Evolutionary conservation across 164 flowering plant genomes (phyloP), one percentile per base, ranked within the genome.

Genomic region (Liriodendron chinense): DNA sequence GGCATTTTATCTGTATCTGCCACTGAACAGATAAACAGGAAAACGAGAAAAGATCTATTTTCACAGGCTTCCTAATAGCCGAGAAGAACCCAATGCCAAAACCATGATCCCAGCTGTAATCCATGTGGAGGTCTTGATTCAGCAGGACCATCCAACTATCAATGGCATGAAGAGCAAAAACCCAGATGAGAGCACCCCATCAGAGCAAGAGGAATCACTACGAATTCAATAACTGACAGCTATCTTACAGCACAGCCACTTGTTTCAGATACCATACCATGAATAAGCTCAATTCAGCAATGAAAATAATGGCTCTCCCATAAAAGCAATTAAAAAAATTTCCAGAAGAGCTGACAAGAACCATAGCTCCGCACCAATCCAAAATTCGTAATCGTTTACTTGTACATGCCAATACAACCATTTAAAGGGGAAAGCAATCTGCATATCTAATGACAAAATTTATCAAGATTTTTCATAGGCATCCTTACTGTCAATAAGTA

Each of bases 71-170:
- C 80, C 57, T 53, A 70, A 50, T 9, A 70, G 49, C 61, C 47
- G 56, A 24, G 13, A 24, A 24, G 74, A 43, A 76, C 28, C 64
- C 18, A 76, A 50, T 49, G 20, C 71, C 25, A 64, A 63, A 59
- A 69, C 61, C 71, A 73, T 47, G 26, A 47, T 62, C 57, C 77
- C 13, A 25, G 53, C 9, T 61, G 25, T 20, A 76, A 65, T 76
- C 25, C 9, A 43, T 69, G 26, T 64, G 28, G 20, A 68, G 69
- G 69, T 53, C 73, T 69, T 69, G 70, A 74, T 57, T 72, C 76
- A 67, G 68, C 47, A 72, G 28, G 28, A 73, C 48, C 23, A 26
- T 57, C 68, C 64, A 22, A 72, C 68, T 28, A 23, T 23, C 13
- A 23, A 47, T 48, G 34, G 47, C 61, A 64, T 67, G 25, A 64